Base-by-base conservation (phyloP, 805 yeast genomes). In the Cyberlindnera suaveolens region DNA sequence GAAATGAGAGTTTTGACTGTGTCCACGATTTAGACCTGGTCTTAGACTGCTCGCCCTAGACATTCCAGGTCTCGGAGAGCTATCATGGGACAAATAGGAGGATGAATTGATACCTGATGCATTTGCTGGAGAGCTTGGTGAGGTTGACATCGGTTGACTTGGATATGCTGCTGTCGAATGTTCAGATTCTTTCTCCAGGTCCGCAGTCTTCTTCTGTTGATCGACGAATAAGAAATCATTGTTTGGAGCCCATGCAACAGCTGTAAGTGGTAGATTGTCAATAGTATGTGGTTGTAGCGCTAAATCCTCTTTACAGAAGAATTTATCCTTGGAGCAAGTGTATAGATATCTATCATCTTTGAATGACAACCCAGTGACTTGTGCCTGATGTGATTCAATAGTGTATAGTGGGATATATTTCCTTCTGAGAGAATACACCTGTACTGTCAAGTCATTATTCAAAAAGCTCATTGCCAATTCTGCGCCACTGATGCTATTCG, bases 391-490 rank as follows among this genome's bases (percentile, higher is more conserved):
- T 7, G 63, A 54, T 42, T 72, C 77, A 26, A 78, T 60, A 5
- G 72, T 67, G 49, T 73, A 67, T 34, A 72, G 71, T 1, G 97
- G 96, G 18, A 89, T 74, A 56, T 74, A 82, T 50, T 80, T 85
- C 49, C 96, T 68, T 31, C 72, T 72, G 40, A 87, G 67, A 35
- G 80, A 80, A 74, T 85, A 87, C 4, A 87, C 72, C 39, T 82
- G 78, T 6, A 85, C 71, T 27, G 77, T 74, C 34, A 67, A 51
- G 53, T 84, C 95, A 54, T 84, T 89, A 39, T 81, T 82, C 51
- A 84, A 64, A 43, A 80, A 83, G 57, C 83, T 82, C 32, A 82
- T 72, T 1, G 95, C 95, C 47, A 88, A 70, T 51, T 82, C 83
- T 14, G 88, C 78, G 45, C 75, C 75, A 48, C 67, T 62, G 14